A percentile compares a stretch with the other conserved stretches of the same genome.
These are phyloP conservation scores for Eucalyptus globulus DNA, from an alignment of 345 rosid species.

Conservation along the genomic window DNA sequence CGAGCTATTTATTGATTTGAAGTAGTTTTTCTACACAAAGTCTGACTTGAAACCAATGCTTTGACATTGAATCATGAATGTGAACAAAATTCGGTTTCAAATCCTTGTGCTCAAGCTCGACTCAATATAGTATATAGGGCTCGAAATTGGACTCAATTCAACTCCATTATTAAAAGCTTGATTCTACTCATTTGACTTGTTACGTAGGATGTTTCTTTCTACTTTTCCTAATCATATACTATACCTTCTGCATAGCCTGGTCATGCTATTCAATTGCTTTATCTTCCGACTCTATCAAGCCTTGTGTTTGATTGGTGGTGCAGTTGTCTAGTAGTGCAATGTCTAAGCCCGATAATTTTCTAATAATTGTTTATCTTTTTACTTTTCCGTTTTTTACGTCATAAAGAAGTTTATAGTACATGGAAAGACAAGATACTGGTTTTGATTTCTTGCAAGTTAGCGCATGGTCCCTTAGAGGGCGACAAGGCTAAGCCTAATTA, in stretches of 20 bases:
- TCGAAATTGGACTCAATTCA: neutral
- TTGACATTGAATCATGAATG: neutral
- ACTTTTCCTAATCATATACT: neutral
- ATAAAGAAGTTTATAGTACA: too few relatives aligned
- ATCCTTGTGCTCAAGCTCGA: neutral
- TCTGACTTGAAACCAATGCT: neutral
- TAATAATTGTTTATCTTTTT: neutral
- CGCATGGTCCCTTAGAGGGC: too few relatives aligned
- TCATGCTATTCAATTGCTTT: neutral
- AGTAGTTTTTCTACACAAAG: neutral
- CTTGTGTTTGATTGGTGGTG: neutral
- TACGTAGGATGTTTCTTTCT: neutral
- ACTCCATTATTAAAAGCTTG: too few relatives aligned
- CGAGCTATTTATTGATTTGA: too few relatives aligned
- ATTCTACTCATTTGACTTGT: neutral
- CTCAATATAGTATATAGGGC: neutral
- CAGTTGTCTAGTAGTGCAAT: neutral
- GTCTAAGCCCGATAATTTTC: neutral
- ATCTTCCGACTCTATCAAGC: neutral
- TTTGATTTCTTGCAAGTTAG: too few relatives aligned
- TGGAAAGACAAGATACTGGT: too few relatives aligned
- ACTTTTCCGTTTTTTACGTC: too few relatives aligned
- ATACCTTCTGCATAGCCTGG: rapidly evolving
- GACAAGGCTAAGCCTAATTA: neutral
- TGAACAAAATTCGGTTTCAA: neutral